These are phyloP conservation scores for Fusarium brachygibbosum DNA, from an alignment of 2,329 filamentous ascomycete genomes.

Conservation along the genomic window DNA sequence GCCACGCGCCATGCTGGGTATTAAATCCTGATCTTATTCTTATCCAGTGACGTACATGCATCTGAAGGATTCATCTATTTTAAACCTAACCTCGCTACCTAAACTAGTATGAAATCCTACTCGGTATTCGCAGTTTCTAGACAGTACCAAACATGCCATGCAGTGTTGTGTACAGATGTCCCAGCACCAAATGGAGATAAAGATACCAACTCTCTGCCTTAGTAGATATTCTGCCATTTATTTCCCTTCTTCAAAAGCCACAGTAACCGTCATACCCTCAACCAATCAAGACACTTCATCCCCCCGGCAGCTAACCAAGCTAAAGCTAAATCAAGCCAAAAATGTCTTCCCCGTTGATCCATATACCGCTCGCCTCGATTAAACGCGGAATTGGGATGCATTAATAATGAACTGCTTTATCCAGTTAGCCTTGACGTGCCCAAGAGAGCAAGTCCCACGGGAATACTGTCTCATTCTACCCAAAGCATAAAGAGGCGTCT, in stretches of 20 bases:
- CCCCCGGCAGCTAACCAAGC: conserved; percentile 18
- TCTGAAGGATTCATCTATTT: conserved; percentile 18
- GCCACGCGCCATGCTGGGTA: conserved; percentile 20
- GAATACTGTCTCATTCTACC: background rate
- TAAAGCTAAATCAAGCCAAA: conserved; percentile 2
- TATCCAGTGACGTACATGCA: conserved; percentile 23
- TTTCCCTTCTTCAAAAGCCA: background rate
- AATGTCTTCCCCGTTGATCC: conserved; percentile 5
- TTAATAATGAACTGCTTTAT: conserved; percentile 17
- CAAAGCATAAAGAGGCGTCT: background rate
- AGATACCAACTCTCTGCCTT: background rate
- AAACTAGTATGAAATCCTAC: background rate
- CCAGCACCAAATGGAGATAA: background rate
- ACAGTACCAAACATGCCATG: too few species aligned
- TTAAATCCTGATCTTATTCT: conserved; percentile 27
- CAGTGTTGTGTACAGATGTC: too few species aligned
- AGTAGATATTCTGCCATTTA: background rate
- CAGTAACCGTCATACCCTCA: conserved; percentile 6
- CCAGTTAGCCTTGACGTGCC: conserved; percentile 16
- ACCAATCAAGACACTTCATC: conserved; percentile 24
- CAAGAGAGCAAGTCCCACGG: conserved; percentile 2
- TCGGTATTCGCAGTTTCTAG: background rate
- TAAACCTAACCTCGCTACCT: conserved; percentile 5
- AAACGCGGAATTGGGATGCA: conserved; percentile 10
- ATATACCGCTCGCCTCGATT: conserved; percentile 17